Evolutionary conservation across 1,139 yeast genomes (phyloP).

Genomic region (Torulaspora pretoriensis): DNA sequence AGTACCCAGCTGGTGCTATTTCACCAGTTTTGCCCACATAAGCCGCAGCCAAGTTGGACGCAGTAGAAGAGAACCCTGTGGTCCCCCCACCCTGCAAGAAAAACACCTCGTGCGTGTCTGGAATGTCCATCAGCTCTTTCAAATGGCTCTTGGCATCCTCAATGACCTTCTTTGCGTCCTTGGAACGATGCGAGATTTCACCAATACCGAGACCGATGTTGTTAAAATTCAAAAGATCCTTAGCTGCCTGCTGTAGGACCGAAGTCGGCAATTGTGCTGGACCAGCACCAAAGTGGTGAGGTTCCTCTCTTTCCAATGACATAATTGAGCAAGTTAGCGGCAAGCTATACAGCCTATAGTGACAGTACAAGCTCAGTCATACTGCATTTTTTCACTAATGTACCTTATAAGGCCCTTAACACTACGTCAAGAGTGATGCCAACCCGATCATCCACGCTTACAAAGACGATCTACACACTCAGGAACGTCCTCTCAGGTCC

Average conservation of each 20-base stretch:
- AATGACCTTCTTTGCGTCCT: constrained; percentile 72
- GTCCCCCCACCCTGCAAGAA: constrained; percentile 98
- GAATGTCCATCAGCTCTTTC: constrained; percentile 60
- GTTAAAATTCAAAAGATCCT: constrained; percentile 68
- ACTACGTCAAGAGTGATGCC: background rate
- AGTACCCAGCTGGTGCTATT: constrained; percentile 78
- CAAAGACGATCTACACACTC: too few species aligned
- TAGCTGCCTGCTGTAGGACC: constrained; percentile 84
- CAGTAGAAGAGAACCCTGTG: constrained; percentile 84
- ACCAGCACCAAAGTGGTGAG: constrained; percentile 93
- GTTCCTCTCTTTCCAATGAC: constrained; percentile 61
- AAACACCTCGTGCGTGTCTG: constrained; percentile 89
- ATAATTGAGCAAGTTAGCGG: background rate
- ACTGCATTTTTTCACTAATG: background rate
- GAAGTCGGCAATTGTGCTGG: constrained; percentile 86
- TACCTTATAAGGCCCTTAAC: background rate
- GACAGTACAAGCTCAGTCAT: background rate
- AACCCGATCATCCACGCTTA: background rate
- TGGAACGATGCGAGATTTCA: constrained; percentile 91
- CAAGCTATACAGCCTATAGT: background rate
- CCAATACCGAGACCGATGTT: constrained; percentile 80
- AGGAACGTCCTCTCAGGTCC: too few species aligned
- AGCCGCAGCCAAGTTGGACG: constrained; percentile 75
- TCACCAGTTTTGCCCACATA: constrained; percentile 62
- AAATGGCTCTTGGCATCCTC: constrained; percentile 71